Conservation (phyloP, 257 asterid genomes). For the Gynochthodes officinalis region DNA sequence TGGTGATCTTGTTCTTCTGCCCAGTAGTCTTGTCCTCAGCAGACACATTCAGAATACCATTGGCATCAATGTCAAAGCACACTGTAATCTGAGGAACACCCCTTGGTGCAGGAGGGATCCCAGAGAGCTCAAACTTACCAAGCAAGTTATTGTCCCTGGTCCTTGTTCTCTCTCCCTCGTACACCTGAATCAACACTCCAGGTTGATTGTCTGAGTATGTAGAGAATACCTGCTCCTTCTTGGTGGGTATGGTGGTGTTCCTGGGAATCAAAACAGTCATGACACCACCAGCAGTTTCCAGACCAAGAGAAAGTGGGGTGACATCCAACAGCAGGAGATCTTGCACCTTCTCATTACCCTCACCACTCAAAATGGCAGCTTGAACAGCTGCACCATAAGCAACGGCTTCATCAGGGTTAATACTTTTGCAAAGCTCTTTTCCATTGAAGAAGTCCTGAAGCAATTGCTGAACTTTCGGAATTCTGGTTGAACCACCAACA, state of each 20-base stretch:
- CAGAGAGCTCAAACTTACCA: conserved; percentile 78
- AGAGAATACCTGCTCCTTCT: conserved; percentile 80
- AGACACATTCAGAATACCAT: conserved; percentile 72
- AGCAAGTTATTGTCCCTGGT: conserved; percentile 74
- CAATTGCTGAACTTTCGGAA: conserved; percentile 74
- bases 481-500: conserved; percentile 78
- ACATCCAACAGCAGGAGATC: conserved; percentile 70
- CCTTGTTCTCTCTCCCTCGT: conserved; percentile 74
- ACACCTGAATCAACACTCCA: conserved; percentile 81
- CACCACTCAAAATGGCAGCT: conserved; percentile 81
- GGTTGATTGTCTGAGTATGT: conserved; percentile 84
- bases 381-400: conserved; percentile 90
- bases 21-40: conserved; percentile 90
- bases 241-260: conserved; percentile 79
- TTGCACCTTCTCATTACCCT: conserved; percentile 83
- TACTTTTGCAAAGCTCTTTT: conserved; percentile 86
- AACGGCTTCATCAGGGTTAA: conserved; percentile 83
- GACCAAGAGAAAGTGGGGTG: conserved; percentile 71
- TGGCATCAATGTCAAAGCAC: conserved; percentile 80
- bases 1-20: conserved; percentile 87
- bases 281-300: conserved; percentile 87
- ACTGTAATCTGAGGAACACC: conserved; percentile 87
- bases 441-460: conserved; percentile 83
- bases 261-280: conserved; percentile 82
- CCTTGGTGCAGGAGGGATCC: conserved; percentile 81